These are phyloP conservation scores for Parsonsia alboflavescens DNA, from an alignment of 257 asterid species.

Conservation along the genomic window DNA sequence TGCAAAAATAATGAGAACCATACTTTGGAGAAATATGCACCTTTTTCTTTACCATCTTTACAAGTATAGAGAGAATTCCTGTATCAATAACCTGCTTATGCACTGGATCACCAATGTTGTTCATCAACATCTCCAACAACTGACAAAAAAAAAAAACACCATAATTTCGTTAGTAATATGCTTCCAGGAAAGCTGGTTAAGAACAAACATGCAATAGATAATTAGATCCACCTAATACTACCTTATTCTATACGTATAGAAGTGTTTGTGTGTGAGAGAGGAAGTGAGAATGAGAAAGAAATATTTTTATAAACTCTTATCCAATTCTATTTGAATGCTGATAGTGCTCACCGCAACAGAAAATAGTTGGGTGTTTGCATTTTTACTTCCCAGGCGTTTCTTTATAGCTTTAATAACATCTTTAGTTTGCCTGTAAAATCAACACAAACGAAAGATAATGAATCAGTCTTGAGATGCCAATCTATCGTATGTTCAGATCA, in stretches of 20 bases:
- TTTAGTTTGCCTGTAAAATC: slow-evolving; percentile 59
- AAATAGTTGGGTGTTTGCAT: slow-evolving; percentile 52
- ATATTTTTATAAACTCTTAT: not conserved
- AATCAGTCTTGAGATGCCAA: slow-evolving; percentile 4
- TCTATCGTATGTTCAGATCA: not conserved
- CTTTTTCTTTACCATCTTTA: slow-evolving; percentile 93
- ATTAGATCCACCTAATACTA: not conserved
- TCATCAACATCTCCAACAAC: slow-evolving; percentile 96
- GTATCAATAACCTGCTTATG: slow-evolving; percentile 85
- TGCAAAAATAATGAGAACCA: not conserved
- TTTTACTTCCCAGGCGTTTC: slow-evolving; percentile 82
- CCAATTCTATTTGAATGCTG: not conserved
- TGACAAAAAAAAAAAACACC: slow-evolving; percentile 24
- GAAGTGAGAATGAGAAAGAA: not conserved
- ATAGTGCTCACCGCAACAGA: slow-evolving; percentile 60
- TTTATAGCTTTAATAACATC: slow-evolving; percentile 85
- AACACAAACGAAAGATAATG: slow-evolving; percentile 6
- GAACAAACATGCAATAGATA: not conserved
- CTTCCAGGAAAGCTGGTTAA: slow-evolving; percentile 11
- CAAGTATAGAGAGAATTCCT: slow-evolving; percentile 71
- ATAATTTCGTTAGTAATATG: slow-evolving; percentile 9
- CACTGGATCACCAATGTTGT: slow-evolving; percentile 86
- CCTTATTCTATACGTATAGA: not conserved
- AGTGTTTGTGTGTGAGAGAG: not conserved
- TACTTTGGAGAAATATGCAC: slow-evolving; percentile 24